phyloP scores from a whole-genome alignment of 192 early-diverging fungal species.

The Backusella circina region DNA sequence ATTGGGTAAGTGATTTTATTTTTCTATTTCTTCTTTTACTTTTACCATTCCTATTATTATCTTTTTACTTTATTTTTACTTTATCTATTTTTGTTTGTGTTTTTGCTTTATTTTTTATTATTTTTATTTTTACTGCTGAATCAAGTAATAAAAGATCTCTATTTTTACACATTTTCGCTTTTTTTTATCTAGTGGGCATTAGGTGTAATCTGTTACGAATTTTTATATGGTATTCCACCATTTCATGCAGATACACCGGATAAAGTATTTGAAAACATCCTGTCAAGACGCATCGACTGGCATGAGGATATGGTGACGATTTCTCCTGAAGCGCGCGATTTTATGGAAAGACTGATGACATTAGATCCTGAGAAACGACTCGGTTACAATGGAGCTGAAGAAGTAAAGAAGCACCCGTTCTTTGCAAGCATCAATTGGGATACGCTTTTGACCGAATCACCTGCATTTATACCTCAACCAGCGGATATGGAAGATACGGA shows the following conservation, averaged over 20 bases:
- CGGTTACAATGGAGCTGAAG: constrained; percentile 66
- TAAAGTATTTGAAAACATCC: constrained; percentile 83
- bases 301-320: constrained; percentile 67
- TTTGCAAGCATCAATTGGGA: constrained; percentile 77
- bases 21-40: neutral
- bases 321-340: constrained; percentile 70
- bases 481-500: constrained; percentile 81
- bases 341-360: constrained; percentile 78
- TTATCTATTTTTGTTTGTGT: neutral
- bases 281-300: constrained; percentile 77
- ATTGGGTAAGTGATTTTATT: constrained; percentile 63
- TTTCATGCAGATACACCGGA: constrained; percentile 78
- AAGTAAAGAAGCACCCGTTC: constrained; percentile 77
- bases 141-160: neutral
- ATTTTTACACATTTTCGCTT: neutral
- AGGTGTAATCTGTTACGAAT: constrained; percentile 87
- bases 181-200: constrained; percentile 68
- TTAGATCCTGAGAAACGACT: constrained; percentile 59
- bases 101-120: neutral
- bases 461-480: constrained; percentile 81
- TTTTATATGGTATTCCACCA: constrained; percentile 78
- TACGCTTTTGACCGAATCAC: constrained; percentile 49
- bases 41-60: neutral
- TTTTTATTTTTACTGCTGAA: neutral
- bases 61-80: neutral